These are phyloP conservation scores for Gymnopilus dilepis DNA, from an alignment of 768 basidiomycete genomes.

Conservation along the genomic window DNA sequence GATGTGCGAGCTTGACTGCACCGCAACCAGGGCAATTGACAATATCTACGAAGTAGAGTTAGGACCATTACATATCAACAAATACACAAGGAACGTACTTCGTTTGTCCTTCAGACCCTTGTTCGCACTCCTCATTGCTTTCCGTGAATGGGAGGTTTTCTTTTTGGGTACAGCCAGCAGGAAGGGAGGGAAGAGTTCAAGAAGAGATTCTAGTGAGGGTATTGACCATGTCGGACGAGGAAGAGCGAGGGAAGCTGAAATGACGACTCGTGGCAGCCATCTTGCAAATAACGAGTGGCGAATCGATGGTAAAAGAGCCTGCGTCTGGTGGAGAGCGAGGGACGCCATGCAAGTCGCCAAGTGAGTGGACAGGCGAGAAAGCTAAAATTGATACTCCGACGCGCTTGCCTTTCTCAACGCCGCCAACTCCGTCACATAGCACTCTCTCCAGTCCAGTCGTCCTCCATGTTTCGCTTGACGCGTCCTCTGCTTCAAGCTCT, in stretches of 20 bases:
- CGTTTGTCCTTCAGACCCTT: conserved; percentile 95
- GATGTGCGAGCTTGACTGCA: conserved; percentile 84
- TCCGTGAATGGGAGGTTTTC: conserved; percentile 91
- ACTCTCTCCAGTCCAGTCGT: conserved; percentile 23
- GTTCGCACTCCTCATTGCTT: conserved; percentile 93
- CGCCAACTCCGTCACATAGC: conserved; percentile 12
- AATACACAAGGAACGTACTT: conserved; percentile 53
- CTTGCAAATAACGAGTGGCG: conserved; percentile 23
- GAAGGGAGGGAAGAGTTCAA: conserved; percentile 86
- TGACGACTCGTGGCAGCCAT: conserved; percentile 28
- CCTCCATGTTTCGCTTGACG: conserved; percentile 75
- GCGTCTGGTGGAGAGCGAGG: conserved; percentile 30
- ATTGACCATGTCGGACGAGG: conserved; percentile 38
- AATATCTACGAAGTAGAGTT: conserved; percentile 63
- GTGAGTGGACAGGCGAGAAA: conserved; percentile 23
- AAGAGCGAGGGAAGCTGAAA: conserved; percentile 20
- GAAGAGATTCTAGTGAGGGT: conserved; percentile 47
- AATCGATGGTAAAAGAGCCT: conserved; percentile 26
- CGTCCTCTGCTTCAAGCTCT: conserved; percentile 71
- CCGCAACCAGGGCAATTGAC: conserved; percentile 93
- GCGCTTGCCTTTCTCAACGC: conserved; percentile 22
- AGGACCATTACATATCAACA: not conserved
- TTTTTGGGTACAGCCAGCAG: conserved; percentile 94
- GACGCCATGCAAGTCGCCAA: conserved; percentile 38
- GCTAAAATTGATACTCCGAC: conserved; percentile 48